These are phyloP conservation scores for Nannizzia gypsea DNA, from an alignment of 2,329 filamentous ascomycete genomes.

Conservation along the genomic window DNA sequence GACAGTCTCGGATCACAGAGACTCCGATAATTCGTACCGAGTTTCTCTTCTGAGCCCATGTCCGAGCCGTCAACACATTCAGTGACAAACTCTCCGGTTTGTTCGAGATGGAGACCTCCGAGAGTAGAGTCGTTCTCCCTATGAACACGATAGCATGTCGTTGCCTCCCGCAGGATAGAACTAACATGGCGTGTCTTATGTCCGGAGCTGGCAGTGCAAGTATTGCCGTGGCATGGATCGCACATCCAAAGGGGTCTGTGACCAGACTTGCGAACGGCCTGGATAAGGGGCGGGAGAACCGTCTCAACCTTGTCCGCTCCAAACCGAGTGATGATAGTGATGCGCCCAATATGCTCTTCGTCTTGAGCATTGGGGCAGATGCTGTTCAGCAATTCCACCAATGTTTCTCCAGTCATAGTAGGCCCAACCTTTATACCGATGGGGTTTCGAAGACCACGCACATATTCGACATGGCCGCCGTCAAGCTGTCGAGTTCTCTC, in stretches of 20 bases:
- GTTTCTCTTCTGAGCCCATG: slow-evolving; percentile 3
- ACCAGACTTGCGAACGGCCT: slow-evolving; percentile 1
- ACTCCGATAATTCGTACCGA: slow-evolving; percentile 3
- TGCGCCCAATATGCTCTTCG: neutral
- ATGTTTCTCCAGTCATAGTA: neutral
- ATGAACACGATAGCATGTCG: slow-evolving; percentile 2
- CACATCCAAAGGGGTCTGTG: slow-evolving; percentile 5
- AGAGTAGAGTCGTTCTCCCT: neutral
- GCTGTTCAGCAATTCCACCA: neutral
- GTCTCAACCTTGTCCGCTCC: slow-evolving; percentile 1
- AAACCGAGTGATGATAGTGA: slow-evolving; percentile 4
- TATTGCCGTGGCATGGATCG: slow-evolving; percentile 5
- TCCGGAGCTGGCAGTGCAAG: neutral
- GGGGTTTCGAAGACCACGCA: neutral
- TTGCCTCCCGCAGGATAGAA: slow-evolving; percentile 1
- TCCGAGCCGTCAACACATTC: slow-evolving; percentile 3
- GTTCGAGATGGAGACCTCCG: slow-evolving; percentile 4
- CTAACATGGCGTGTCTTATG: slow-evolving; percentile 3
- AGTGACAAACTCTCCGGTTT: slow-evolving; percentile 6
- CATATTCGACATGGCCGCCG: neutral
- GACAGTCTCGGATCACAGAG: slow-evolving; percentile 4
- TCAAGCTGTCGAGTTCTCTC: neutral
- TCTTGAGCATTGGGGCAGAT: slow-evolving; percentile 1
- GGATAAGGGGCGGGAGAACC: neutral
- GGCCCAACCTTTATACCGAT: neutral